Base-by-base conservation (phyloP, 305 asterid species). In the Solanum hybrid region DNA sequence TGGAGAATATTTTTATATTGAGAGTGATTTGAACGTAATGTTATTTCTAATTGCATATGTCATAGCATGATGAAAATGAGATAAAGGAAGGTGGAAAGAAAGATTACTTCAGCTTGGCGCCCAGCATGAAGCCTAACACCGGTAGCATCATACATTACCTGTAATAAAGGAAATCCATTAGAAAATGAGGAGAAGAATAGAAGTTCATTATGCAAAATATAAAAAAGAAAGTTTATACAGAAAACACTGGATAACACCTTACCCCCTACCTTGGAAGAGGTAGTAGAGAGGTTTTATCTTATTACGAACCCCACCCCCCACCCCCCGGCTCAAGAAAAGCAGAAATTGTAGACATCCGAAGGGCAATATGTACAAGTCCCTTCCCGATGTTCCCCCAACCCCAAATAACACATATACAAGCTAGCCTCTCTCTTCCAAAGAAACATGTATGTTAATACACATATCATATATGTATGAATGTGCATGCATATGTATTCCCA, bases 111-210 rank as follows among this genome's bases (percentile, higher is more conserved):
- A 90, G 99, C 99, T 92, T 97, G 99, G 71, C 99, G 95, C 84
- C 99, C 98, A 88, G 99, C 98, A 93, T 96, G 99, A 91, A 94
- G 96, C 91, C 99, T 95, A 92, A 96, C 93, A 13, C 99, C 99
- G 26, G 98, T 95, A 89, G 99, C 99, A 90, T 97, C 99, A 77
- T 97, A 96, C 99, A 96, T 97, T 78, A 97, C 99, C 99, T 97
- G 95, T 42, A 92, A 91, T 51, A 90, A 66, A 90, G 86, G 40
- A 85, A 32, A 77, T 88, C 12, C 85, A 90, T 91, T 42, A 93
- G 93, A 87, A 84, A 89, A 51, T 19, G 87, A 10, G 29, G 11
- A 15, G 29, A 51, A 45, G 34, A 80, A 10, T 17, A 45, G 2
- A 82, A 45, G 27, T 45, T 29, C 38, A 27, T 45, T 29, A 29